These are phyloP conservation scores for Eutrema japonicum DNA, from an alignment of 345 rosid genomes.

Conservation along the genomic window DNA sequence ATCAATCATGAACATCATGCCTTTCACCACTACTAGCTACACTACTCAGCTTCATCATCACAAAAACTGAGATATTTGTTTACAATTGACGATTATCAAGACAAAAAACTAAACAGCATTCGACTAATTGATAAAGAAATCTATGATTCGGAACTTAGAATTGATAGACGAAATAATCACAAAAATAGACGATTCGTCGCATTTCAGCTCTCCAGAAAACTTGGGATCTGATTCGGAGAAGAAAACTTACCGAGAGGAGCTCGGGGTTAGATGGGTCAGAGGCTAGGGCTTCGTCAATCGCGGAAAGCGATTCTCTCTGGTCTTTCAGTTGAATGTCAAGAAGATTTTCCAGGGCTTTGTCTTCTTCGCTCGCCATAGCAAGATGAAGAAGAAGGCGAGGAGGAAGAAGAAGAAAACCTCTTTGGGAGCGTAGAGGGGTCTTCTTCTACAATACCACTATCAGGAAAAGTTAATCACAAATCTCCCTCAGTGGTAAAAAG, in stretches of 20 bases:
- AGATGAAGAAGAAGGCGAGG: constrained; percentile 12
- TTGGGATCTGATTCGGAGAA: constrained; percentile 4
- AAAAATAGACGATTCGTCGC: background rate
- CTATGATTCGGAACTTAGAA: background rate
- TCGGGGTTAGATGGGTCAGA: constrained; percentile 72
- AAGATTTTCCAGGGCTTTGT: constrained; percentile 73
- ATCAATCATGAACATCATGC: background rate
- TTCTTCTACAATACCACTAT: too few species aligned
- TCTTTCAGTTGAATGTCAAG: constrained; percentile 72
- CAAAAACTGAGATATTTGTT: background rate
- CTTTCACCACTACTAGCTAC: background rate
- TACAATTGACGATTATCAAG: background rate
- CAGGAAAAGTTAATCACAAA: too few species aligned
- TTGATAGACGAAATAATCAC: background rate
- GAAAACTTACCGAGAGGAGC: constrained; percentile 60
- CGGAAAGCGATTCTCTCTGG: constrained; percentile 73
- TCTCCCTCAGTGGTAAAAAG: too few species aligned
- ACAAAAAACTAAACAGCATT: background rate
- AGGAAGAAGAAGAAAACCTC: background rate
- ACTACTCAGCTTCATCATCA: background rate
- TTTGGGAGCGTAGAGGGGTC: background rate
- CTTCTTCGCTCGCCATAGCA: constrained; percentile 69
- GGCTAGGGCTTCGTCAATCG: constrained; percentile 67
- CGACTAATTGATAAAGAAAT: background rate
- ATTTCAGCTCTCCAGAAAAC: background rate